Evolutionary conservation across 75 land plant genomes (phyloP).

Genomic region (Cryptomeria japonica): DNA sequence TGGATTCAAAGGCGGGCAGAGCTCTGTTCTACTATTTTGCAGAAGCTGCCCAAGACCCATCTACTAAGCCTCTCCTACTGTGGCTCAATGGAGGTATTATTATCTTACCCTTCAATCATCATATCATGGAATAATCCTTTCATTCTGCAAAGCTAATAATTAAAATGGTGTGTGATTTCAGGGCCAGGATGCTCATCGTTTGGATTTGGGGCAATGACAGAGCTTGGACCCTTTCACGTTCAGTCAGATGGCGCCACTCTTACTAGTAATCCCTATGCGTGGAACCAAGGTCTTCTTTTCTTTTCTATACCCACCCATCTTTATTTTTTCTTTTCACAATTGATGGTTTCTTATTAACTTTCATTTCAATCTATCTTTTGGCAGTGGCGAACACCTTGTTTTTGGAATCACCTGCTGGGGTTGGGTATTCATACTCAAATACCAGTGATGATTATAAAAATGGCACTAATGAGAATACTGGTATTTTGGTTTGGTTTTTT

Average conservation of each 20-base stretch:
- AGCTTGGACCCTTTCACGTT: conserved; percentile 63
- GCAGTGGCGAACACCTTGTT: neutral
- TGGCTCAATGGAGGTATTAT: conserved; percentile 13
- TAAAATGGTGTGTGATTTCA: neutral
- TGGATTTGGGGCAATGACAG: conserved; percentile 55
- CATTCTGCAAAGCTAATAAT: neutral
- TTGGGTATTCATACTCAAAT: neutral
- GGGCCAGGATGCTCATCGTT: conserved; percentile 87
- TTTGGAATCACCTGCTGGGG: neutral
- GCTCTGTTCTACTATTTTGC: conserved; percentile 14
- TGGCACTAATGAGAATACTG: neutral
- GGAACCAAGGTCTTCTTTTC: conserved; percentile 50
- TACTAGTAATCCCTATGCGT: conserved; percentile 43
- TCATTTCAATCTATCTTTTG: neutral
- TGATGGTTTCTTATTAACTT: neutral
- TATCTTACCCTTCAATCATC: neutral
- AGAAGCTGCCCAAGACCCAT: neutral
- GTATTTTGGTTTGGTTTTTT: neutral
- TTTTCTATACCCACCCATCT: neutral
- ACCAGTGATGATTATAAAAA: neutral
- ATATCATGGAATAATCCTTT: neutral
- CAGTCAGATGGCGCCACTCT: conserved; percentile 56
- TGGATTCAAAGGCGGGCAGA: conserved; percentile 22
- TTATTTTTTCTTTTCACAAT: too few relatives aligned
- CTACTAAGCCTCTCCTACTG: conserved; percentile 1